Evolutionary conservation across 352 stramenopile species (phyloP).

Genomic region (Phytopythium vexans): DNA sequence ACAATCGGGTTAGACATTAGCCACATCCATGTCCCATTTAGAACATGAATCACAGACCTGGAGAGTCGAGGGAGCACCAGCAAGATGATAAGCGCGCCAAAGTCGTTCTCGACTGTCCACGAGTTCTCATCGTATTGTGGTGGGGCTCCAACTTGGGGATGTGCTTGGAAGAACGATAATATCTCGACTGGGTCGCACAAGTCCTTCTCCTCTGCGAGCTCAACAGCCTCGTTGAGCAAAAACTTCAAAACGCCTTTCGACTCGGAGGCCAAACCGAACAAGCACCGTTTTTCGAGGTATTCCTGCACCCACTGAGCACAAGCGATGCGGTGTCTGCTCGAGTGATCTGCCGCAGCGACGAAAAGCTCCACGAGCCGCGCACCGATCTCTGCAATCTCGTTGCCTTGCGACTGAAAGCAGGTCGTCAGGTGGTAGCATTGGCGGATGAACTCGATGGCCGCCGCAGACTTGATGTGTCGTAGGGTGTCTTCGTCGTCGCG

Average conservation of each 20-base stretch:
- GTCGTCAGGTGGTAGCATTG: slow-evolving; percentile 54
- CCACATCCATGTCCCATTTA: neutral
- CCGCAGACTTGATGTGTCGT: slow-evolving; percentile 29
- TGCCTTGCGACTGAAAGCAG: slow-evolving; percentile 14
- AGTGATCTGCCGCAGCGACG: neutral
- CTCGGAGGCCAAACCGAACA: slow-evolving; percentile 13
- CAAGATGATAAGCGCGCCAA: slow-evolving; percentile 62
- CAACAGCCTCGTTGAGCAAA: slow-evolving; percentile 42
- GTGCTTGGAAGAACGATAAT: slow-evolving; percentile 15
- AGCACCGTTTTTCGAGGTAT: slow-evolving; percentile 46
- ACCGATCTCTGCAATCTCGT: slow-evolving; percentile 5
- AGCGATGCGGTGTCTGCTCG: neutral
- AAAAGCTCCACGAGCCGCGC: slow-evolving; percentile 15
- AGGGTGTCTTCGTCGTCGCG: slow-evolving; percentile 69
- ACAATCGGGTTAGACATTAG: neutral
- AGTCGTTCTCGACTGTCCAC: slow-evolving; percentile 50
- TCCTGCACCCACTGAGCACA: slow-evolving; percentile 45
- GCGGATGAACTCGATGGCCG: slow-evolving; percentile 50
- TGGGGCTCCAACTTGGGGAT: neutral
- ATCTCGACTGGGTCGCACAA: slow-evolving; percentile 37
- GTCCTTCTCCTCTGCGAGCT: slow-evolving; percentile 48
- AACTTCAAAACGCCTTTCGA: slow-evolving; percentile 22
- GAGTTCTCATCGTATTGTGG: neutral
- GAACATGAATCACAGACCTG: slow-evolving; percentile 28
- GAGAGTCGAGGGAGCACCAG: slow-evolving; percentile 51